Conservation (phyloP, 306 rosid genomes). For the Boehmeria nivea region DNA sequence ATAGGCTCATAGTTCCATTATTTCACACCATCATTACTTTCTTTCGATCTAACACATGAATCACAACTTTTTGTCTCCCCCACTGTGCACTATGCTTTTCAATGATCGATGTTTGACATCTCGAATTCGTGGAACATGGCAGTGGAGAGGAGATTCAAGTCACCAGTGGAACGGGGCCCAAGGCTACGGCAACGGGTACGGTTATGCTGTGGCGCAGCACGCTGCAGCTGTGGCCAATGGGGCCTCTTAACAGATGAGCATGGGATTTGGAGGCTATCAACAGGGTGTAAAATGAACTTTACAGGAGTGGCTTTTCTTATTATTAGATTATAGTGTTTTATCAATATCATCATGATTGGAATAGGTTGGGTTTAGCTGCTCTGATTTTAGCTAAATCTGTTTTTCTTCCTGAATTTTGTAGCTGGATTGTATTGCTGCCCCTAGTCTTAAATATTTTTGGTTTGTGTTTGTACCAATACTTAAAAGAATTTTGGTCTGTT, state of each 20-base stretch:
- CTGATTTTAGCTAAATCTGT: slow-evolving; percentile 32
- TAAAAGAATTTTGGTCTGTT: slow-evolving; percentile 41
- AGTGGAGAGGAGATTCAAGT: slow-evolving; percentile 76
- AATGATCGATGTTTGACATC: slow-evolving; percentile 15
- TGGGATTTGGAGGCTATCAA: slow-evolving; percentile 1
- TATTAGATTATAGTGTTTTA: slow-evolving; percentile 16
- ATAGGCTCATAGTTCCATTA: too few species aligned
- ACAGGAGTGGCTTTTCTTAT: slow-evolving; percentile 18
- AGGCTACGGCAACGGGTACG: slow-evolving; percentile 59
- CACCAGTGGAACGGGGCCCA: slow-evolving; percentile 65
- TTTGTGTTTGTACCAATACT: slow-evolving; percentile 40
- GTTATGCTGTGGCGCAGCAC: slow-evolving; percentile 53
- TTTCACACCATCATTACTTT: too few species aligned
- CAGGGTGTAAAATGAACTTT: slow-evolving; percentile 21
- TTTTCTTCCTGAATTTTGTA: slow-evolving; percentile 36
- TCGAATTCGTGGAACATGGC: slow-evolving; percentile 28
- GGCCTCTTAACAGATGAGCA: slow-evolving; percentile 41
- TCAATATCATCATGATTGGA: slow-evolving; percentile 20
- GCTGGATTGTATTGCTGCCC: slow-evolving; percentile 34
- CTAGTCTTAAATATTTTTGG: slow-evolving; percentile 17
- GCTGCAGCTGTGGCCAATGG: slow-evolving; percentile 66
- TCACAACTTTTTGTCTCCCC: neutral
- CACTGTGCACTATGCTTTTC: neutral
- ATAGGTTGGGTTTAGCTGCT: slow-evolving; percentile 46
- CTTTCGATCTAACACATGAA: too few species aligned